Evolutionary conservation across 2,329 filamentous ascomycete species (phyloP), one percentile per base, ranked within the genome.

Genomic region (Penicillium sp.): DNA sequence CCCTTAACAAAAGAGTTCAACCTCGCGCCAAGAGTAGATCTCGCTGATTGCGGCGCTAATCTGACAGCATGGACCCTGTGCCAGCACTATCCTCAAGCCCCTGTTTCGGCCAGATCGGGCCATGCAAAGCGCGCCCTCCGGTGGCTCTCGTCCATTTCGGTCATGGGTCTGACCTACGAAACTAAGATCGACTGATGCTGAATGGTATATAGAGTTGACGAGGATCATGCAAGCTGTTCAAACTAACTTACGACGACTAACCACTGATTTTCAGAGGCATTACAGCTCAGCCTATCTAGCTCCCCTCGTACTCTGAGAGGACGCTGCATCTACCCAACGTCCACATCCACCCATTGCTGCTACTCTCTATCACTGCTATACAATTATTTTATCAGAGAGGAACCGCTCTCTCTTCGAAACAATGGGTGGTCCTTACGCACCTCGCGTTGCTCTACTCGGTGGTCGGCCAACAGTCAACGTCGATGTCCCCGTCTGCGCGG

Each of bases 401-500:
- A n/a, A n/a, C n/a, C n/a, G 7, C 23, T 1, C 39, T 28, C n/a
- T 13, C 4, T 24, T n/a, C 14, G 5, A 45, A 45, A 57, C 40
- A 47, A 62, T 62, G 60, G 56, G 62, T 24, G 66, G 66, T 10
- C 66, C 66, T 1, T 76, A 76, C 55, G 48, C 67, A 23, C 63
- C 72, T 2, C 39, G 21, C 7, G 62, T 57, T 14, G 74, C 75
- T 16, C 47, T 45, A 6, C 33, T 75, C 7, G 75, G 75, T 24
- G 73, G 86, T 21, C 61, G 74, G 7, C 88, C 90, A 1, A 81
- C 77, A 1, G 66, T 79, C 3, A 58, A 67, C 2, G 74, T 88
- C 58, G 89, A 92, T 68, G 79, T 86, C 7, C 86, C 88, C 33
- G 79, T 91, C 67, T 83, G 78, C 56, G 78, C 81, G 48, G 81